A percentile compares a stretch with the other conserved stretches of the same genome.
Conservation (phyloP, 2,329 filamentous ascomycete species). For the Aspergillus intermedius region DNA sequence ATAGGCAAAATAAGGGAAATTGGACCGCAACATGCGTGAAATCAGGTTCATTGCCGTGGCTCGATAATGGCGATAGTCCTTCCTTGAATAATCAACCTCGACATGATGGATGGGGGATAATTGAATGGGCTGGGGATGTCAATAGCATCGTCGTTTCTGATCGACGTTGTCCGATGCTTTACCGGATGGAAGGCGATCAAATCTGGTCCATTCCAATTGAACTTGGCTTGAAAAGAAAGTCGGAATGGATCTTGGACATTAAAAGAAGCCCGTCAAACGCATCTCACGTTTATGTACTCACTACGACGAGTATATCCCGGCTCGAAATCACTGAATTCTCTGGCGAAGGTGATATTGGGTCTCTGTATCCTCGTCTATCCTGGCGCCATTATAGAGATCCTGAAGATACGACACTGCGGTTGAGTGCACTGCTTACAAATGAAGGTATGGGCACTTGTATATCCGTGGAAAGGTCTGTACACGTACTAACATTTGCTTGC, state of each 20-base stretch:
- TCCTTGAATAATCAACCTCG: conserved; percentile 9
- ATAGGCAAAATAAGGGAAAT: conserved; percentile 20
- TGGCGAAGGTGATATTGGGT: conserved; percentile 12
- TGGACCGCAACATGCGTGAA: conserved; percentile 22
- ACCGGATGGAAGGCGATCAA: conserved; percentile 21
- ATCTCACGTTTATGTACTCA: conserved; percentile 48
- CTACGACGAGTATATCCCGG: conserved; percentile 45
- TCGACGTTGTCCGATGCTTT: conserved; percentile 38
- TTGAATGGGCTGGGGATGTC: conserved; percentile 35
- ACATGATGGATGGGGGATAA: conserved; percentile 40
- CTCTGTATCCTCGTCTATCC: conserved; percentile 36
- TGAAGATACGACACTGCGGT: conserved; percentile 47
- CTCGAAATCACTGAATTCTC: conserved; percentile 31
- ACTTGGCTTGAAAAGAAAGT: conserved; percentile 28
- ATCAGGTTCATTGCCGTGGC: conserved; percentile 26
- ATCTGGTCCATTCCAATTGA: conserved; percentile 26
- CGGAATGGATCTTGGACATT: conserved; percentile 52
- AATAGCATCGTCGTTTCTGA: conserved; percentile 47
- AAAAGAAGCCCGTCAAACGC: conserved; percentile 36
- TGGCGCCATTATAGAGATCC: conserved; percentile 51
- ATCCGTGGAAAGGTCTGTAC: not conserved
- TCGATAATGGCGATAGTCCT: conserved; percentile 10
- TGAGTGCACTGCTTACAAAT: conserved; percentile 27
- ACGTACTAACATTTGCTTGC: conserved; percentile 7
- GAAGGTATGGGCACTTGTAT: conserved; percentile 21